Evolutionary conservation across 2,329 filamentous ascomycete genomes (phyloP).

Genomic region (Didymellaceae sp.): DNA sequence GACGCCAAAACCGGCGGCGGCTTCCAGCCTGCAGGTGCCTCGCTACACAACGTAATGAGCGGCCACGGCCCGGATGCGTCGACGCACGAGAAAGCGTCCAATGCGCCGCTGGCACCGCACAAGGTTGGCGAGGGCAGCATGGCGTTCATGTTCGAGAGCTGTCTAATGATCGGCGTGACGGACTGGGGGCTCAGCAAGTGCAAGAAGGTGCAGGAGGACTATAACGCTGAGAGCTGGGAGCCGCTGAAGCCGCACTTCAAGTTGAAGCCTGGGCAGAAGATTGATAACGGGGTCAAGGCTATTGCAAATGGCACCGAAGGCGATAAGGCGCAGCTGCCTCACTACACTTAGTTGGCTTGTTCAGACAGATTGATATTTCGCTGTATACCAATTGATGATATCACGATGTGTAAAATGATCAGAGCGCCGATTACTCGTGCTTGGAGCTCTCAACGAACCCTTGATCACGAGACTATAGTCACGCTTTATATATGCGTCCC

Average conservation of each 20-base stretch:
- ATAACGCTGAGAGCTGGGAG: constrained; percentile 83
- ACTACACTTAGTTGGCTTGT: constrained; percentile 37
- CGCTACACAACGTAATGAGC: constrained; percentile 76
- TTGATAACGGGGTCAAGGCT: constrained; percentile 32
- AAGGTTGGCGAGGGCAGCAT: constrained; percentile 70
- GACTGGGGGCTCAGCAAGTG: constrained; percentile 75
- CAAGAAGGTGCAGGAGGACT: constrained; percentile 72
- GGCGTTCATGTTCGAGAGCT: constrained; percentile 73
- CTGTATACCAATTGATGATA: constrained; percentile 5
- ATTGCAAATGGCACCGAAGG: constrained; percentile 24
- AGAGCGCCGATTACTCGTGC: no score
- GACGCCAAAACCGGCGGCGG: constrained; percentile 65
- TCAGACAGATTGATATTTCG: no score
- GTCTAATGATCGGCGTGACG: constrained; percentile 73
- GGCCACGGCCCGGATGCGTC: constrained; percentile 69
- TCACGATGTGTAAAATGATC: no score
- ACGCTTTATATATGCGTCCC: no score
- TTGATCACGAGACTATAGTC: no score
- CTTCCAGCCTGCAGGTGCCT: constrained; percentile 68
- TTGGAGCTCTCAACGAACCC: no score
- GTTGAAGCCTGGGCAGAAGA: constrained; percentile 34
- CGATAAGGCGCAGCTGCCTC: constrained; percentile 34
- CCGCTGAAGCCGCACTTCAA: constrained; percentile 56
- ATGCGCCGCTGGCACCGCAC: constrained; percentile 60
- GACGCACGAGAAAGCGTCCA: constrained; percentile 65